Evolutionary conservation across 108 stramenopile species (phyloP).

Genomic region (Asterionellopsis glacialis): DNA sequence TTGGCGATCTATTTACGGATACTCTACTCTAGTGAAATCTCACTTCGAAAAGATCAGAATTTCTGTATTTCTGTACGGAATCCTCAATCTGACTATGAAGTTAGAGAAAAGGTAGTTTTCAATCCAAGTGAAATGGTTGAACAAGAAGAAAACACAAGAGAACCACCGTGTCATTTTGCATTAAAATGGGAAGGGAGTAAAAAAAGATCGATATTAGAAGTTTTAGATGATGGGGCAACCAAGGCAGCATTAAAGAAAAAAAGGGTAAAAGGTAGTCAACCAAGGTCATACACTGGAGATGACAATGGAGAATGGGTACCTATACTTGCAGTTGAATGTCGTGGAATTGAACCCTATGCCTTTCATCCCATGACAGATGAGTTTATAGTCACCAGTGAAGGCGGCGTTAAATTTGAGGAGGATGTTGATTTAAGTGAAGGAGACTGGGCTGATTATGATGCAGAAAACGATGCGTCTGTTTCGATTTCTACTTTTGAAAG

Average conservation of each 20-base stretch:
- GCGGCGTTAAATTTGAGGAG: conserved; percentile 62
- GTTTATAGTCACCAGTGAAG: conserved; percentile 62
- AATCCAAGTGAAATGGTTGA: conserved; percentile 67
- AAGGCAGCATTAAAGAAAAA: conserved; percentile 77
- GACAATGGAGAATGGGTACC: conserved; percentile 75
- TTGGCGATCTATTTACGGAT: conserved; percentile 9
- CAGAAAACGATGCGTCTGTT: conserved; percentile 71
- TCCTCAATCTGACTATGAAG: conserved; percentile 64
- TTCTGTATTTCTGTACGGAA: conserved; percentile 67
- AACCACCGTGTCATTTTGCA: conserved; percentile 71
- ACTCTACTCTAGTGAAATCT: conserved; percentile 9
- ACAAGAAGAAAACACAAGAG: conserved; percentile 62
- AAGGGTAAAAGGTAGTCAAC: conserved; percentile 33
- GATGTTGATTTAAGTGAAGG: conserved; percentile 81
- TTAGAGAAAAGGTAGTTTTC: conserved; percentile 73
- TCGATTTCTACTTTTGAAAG: conserved; percentile 60
- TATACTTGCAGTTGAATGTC: conserved; percentile 65
- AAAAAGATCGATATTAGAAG: conserved; percentile 57
- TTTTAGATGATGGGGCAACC: conserved; percentile 42
- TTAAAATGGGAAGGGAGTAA: conserved; percentile 82
- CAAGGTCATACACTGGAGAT: conserved; percentile 43
- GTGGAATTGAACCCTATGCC: conserved; percentile 80
- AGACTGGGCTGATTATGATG: conserved; percentile 90
- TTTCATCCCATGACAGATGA: conserved; percentile 82
- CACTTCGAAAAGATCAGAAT: conserved; percentile 41